Evolutionary conservation across 495 filamentous ascomycete species (phyloP), one percentile per base, ranked within the genome.

Genomic region (Penicillium macrosclerotiorum): DNA sequence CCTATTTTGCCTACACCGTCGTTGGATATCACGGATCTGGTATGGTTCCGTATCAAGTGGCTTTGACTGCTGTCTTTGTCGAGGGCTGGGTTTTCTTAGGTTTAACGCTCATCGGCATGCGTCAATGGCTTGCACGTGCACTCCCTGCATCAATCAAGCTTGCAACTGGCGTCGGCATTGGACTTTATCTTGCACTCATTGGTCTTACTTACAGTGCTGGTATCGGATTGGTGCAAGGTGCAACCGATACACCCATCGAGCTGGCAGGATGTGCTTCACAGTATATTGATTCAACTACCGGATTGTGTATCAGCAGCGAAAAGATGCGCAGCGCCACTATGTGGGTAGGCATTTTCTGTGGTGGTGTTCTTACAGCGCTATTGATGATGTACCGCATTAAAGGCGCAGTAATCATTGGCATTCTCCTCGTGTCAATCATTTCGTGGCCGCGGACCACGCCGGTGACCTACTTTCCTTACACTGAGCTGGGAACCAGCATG

Each of bases 321-420:
- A 87, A 88, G 73, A 86, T 90, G 85, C 78, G 83, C 37, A 88
- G 74, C 53, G 82, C 86, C 8, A 81, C 80, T 2, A 78, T 92
- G 77, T 92, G 87, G 88, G 67, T 92, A 45, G 88, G 88, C 20
- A 88, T 93, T 47, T 90, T 91, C 71, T 85, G 82, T 45, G 86
- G 88, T 31, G 88, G 88, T 37, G 71, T 92, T 37, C 71, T 92
- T 31, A 91, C 88, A 5, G 76, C 79, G 5, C 62, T 89, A 42
- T 65, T 92, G 37, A 84, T 91, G 84, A 80, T 89, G 77, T 92
- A 88, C 61, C 78, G 87, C 8, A 76, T 92, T 52, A 90, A 90
- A 64, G 86, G 87, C 38, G 88, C 88, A 27, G 83, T 91, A 42
- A 89, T 91, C 54, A 73, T 76, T 20, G 88, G 88, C 19, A 92